These are phyloP conservation scores for Ascochyta koolunga DNA, from an alignment of 2,329 filamentous ascomycete species.

Conservation along the genomic window DNA sequence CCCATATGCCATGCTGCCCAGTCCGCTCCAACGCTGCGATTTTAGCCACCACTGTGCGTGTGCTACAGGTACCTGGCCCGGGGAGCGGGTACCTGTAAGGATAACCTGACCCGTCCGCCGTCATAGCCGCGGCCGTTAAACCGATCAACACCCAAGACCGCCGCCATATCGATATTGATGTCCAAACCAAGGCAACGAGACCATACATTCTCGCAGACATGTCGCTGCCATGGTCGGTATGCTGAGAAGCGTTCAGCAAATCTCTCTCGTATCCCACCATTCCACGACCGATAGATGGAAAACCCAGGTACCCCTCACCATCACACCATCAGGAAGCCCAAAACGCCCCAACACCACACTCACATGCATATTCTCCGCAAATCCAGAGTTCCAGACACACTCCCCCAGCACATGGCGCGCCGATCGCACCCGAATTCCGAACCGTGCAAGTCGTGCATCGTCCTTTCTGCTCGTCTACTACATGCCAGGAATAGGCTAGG, in stretches of 20 bases:
- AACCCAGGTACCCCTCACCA: constrained; percentile 33
- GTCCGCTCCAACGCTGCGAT: constrained; percentile 29
- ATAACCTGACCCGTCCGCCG: constrained; percentile 19
- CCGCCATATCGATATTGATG: background rate
- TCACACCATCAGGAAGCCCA: constrained; percentile 21
- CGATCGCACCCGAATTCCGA: constrained; percentile 28
- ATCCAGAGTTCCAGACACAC: constrained; percentile 28
- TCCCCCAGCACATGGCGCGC: constrained; percentile 31
- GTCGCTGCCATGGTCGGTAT: background rate
- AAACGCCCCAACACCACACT: constrained; percentile 6
- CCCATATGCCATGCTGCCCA: constrained; percentile 46
- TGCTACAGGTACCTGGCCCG: constrained; percentile 24
- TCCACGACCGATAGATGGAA: too few relatives aligned
- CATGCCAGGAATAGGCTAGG: too few relatives aligned
- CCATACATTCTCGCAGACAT: background rate
- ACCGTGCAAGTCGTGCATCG: constrained; percentile 1
- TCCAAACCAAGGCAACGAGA: background rate
- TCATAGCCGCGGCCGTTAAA: constrained; percentile 33
- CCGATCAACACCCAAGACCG: constrained; percentile 12
- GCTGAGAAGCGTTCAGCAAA: background rate
- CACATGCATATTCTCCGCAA: constrained; percentile 29
- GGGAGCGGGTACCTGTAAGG: constrained; percentile 30
- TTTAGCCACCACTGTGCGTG: constrained; percentile 28
- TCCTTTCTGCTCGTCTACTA: background rate
- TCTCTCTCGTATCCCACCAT: background rate